Conservation (phyloP, 495 filamentous ascomycete genomes). For the Penicillium turbatum region DNA sequence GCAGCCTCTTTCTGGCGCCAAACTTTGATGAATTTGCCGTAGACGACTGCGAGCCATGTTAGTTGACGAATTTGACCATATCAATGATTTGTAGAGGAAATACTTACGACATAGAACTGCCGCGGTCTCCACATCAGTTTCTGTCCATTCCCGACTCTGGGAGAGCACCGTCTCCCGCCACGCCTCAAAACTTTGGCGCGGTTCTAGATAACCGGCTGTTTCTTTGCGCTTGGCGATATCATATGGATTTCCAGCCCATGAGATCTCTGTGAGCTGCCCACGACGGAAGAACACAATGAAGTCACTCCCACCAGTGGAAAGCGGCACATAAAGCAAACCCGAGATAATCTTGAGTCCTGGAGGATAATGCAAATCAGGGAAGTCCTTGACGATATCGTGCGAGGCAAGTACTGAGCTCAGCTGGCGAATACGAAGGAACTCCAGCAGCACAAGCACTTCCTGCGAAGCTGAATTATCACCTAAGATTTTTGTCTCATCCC, state of each 20-base stretch:
- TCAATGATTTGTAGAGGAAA: neutral
- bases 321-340: slow-evolving; percentile 77
- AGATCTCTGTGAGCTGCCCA: slow-evolving; percentile 72
- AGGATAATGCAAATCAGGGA: slow-evolving; percentile 74
- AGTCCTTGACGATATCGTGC: slow-evolving; percentile 73
- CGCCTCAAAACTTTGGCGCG: slow-evolving; percentile 33
- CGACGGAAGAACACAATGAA: slow-evolving; percentile 92
- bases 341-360: slow-evolving; percentile 79
- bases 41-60: slow-evolving; percentile 53
- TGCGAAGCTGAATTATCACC: slow-evolving; percentile 72
- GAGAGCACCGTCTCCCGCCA: slow-evolving; percentile 37
- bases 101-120: slow-evolving; percentile 64
- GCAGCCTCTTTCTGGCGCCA: slow-evolving; percentile 91
- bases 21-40: slow-evolving; percentile 87
- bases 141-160: slow-evolving; percentile 44
- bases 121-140: slow-evolving; percentile 70
- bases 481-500: slow-evolving; percentile 82
- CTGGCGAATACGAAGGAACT: slow-evolving; percentile 74
- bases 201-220: slow-evolving; percentile 29
- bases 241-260: slow-evolving; percentile 93
- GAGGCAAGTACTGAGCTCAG: slow-evolving; percentile 75
- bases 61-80: neutral
- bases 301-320: slow-evolving; percentile 71
- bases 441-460: slow-evolving; percentile 79
- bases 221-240: slow-evolving; percentile 54